phyloP scores from a whole-genome alignment of 1,284 basidiomycete genomes.

The Sporisorium scitamineum region DNA sequence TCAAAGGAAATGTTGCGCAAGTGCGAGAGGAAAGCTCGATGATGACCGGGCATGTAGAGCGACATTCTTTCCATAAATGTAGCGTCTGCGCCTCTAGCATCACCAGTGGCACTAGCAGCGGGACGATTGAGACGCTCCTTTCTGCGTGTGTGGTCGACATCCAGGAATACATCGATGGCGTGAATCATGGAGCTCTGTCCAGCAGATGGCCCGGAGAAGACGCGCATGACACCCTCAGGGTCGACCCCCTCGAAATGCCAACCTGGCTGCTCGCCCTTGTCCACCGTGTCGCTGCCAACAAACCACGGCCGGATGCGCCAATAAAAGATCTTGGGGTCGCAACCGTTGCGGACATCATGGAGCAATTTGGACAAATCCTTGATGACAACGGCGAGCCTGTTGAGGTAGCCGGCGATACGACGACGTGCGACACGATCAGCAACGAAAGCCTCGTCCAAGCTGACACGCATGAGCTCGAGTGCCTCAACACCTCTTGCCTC shows the following conservation, averaged over 20 bases:
- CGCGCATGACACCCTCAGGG: constrained; percentile 68
- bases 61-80: constrained; percentile 67
- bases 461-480: constrained; percentile 85
- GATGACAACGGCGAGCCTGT: constrained; percentile 77
- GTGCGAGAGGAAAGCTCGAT: constrained; percentile 87
- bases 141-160: constrained; percentile 76
- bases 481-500: constrained; percentile 89
- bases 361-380: constrained; percentile 67
- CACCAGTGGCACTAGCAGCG: constrained; percentile 11
- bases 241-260: constrained; percentile 87
- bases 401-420: constrained; percentile 74
- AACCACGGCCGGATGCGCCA: constrained; percentile 91
- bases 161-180: constrained; percentile 88
- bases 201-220: constrained; percentile 84
- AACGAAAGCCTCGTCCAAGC: constrained; percentile 91
- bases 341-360: constrained; percentile 76
- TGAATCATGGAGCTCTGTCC: constrained; percentile 91
- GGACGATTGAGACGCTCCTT: constrained; percentile 45
- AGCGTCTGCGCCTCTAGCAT: constrained; percentile 40
- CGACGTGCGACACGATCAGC: constrained; percentile 80
- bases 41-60: constrained; percentile 70
- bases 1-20: constrained; percentile 71
- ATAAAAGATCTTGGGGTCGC: constrained; percentile 85
- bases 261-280: constrained; percentile 68
- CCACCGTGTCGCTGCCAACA: constrained; percentile 79